Evolutionary conservation across 805 yeast species (phyloP), one percentile per base, ranked within the genome.

Genomic region (Vanderwaltozyma verrucispora): DNA sequence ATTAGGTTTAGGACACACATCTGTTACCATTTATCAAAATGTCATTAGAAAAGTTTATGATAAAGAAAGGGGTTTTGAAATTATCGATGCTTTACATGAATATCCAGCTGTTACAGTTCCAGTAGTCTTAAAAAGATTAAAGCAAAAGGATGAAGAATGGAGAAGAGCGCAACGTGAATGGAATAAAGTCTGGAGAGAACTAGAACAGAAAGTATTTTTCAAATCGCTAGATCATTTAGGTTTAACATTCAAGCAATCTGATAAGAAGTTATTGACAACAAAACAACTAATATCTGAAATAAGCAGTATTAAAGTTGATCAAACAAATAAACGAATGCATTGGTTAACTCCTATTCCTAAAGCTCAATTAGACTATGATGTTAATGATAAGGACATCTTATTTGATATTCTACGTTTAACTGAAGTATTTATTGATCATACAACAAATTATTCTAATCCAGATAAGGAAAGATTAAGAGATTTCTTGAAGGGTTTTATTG

Each of bases 81-180:
- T 92, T 16, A 85, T 92, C 51, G 95, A 87, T 51, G 96, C 97
- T 4, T 66, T 92, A 33, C 96, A 89, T 56, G 95, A 88, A 50
- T 82, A 83, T 51, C 99, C 99, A 2, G 87, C 92, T 2, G 77
- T 88, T 37, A 94, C 98, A 0, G 92, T 92, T 26, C 97, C 98
- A 1, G 78, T 92, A 41, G 94, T 92, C 12, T 68, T 92, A 59
- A 84, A 80, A 49, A 76, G 99, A 54, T 72, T 92, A 56, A 92
- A 92, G 62, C 97, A 92, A 62, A 92, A 92, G 62, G 97, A 92
- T 57, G 97, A 92, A 62, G 98, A 92, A 62, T 92, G 99, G 99
- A 83, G 86, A 60, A 75, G 96, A 44, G 88, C 96, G 2, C 98
- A 89, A 53, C 76, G 97, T 51, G 97, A 92, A 59, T 92, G 98